phyloP scores from a whole-genome alignment of 2,329 filamentous ascomycete genomes.

The Rhytidhysteron rufulum region DNA sequence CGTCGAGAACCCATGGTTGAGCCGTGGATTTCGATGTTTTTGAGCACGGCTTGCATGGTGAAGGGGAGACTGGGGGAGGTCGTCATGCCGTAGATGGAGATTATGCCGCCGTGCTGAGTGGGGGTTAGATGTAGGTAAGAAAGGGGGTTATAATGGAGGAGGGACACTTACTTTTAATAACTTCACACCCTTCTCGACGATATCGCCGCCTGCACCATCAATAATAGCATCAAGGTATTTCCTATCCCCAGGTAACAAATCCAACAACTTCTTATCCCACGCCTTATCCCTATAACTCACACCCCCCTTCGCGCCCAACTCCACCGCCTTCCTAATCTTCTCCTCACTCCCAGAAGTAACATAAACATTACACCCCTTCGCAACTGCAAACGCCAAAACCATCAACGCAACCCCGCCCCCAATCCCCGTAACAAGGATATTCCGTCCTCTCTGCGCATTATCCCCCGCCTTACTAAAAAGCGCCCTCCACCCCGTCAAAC shows the following conservation, averaged over 20 bases:
- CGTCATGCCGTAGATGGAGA: conserved; percentile 90
- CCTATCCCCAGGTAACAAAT: conserved; percentile 60
- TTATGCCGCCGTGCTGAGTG: conserved; percentile 66
- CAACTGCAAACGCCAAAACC: conserved; percentile 74
- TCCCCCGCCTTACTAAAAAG: conserved; percentile 72
- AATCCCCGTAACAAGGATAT: conserved; percentile 85
- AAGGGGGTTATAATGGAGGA: too few relatives aligned
- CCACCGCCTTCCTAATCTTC: conserved; percentile 70
- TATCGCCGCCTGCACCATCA: conserved; percentile 85
- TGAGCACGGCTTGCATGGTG: conserved; percentile 76
- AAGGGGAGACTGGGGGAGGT: conserved; percentile 80
- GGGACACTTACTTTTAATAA: conserved; percentile 64
- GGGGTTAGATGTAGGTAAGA: too few relatives aligned
- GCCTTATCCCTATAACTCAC: conserved; percentile 72
- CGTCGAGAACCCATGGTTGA: conserved; percentile 86
- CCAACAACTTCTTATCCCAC: conserved; percentile 74
- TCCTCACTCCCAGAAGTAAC: conserved; percentile 71
- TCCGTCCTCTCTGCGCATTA: conserved; percentile 62
- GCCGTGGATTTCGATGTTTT: conserved; percentile 82
- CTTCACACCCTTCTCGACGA: conserved; percentile 64
- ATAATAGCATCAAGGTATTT: conserved; percentile 77
- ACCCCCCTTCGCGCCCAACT: conserved; percentile 75
- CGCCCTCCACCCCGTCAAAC: conserved; percentile 84
- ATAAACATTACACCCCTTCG: conserved; percentile 68
- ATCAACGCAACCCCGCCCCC: conserved; percentile 87